A percentile compares a stretch with the other conserved stretches of the same genome.
Conservation (phyloP, 1,139 yeast genomes). For the Candida tetrigidarum region DNA sequence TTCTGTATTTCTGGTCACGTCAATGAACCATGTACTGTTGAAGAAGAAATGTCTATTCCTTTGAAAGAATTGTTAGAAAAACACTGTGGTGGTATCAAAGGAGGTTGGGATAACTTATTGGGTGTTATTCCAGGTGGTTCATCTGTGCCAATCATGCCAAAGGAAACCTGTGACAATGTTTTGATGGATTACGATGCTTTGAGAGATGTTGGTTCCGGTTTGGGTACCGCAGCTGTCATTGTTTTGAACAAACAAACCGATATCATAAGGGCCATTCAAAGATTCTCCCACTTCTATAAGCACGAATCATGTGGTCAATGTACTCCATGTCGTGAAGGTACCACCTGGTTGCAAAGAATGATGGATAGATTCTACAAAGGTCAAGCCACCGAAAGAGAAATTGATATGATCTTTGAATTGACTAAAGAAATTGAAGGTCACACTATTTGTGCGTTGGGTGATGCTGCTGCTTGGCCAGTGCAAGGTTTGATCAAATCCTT, state of each 20-base stretch:
- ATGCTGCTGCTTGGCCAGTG: conserved; percentile 93
- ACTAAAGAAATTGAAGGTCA: conserved; percentile 89
- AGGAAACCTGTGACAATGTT: conserved; percentile 64
- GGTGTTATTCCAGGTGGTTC: conserved; percentile 92
- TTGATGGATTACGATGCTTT: conserved; percentile 88
- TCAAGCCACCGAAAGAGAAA: conserved; percentile 78
- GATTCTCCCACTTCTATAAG: conserved; percentile 80
- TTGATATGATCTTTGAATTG: conserved; percentile 80
- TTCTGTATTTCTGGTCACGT: conserved; percentile 90
- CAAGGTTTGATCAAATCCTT: conserved; percentile 85
- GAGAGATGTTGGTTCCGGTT: conserved; percentile 82
- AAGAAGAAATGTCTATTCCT: conserved; percentile 92
- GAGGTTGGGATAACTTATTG: conserved; percentile 89
- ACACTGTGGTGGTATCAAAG: conserved; percentile 88
- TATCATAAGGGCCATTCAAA: conserved; percentile 80
- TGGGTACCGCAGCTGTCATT: conserved; percentile 91
- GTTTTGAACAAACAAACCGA: conserved; percentile 89
- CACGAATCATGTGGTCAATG: conserved; percentile 95
- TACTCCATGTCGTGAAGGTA: conserved; percentile 95
- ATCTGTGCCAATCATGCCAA: conserved; percentile 80
- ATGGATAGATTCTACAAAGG: conserved; percentile 82
- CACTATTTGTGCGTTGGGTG: conserved; percentile 90
- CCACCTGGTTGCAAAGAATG: conserved; percentile 81
- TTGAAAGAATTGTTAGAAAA: conserved; percentile 78
- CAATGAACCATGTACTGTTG: conserved; percentile 89